Base-by-base conservation (phyloP, 495 filamentous ascomycete species). In the Aspergillus affinis region DNA sequence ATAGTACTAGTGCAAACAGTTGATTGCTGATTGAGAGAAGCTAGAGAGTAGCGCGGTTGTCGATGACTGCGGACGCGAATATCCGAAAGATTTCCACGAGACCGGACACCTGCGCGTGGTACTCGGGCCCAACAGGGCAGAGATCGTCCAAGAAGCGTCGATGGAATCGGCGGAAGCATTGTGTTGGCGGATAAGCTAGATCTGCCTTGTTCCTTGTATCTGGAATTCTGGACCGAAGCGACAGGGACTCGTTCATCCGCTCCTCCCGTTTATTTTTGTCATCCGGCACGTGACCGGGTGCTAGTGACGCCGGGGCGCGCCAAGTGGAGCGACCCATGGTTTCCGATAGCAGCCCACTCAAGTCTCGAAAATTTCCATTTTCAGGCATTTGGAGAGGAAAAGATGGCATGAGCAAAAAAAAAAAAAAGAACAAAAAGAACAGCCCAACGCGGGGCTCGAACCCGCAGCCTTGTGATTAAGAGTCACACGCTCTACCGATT, bases 401-500 rank as follows among this genome's bases (percentile, higher is more conserved):
- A 26, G 23, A 26, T 26, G 8, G 29, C 29, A 32, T 6, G 36
- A 41, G 13, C 12, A 15, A 10, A 41, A 10, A 15, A 41, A 41
- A 41, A 41, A 41, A 12, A 32, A 32, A 32, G 10, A 4, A 10
- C 30, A 29, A 53, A 57, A 12, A 36, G 23, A 44, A 21, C 63
- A 79, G 78, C 78, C 78, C 77, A 79, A 81, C 75, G 78, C 72
- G 77, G 78, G 78, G 78, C 71, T 80, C 78, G 75, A 81, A 81
- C 78, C 78, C 77, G 72, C 78, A 81, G 72, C 78, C 78, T 81
- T 81, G 76, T 78, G 78, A 79, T 81, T 83, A 84, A 81, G 77
- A 81, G 75, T 72, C 73, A 78, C 76, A 82, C 78, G 79, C 79
- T 82, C 79, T 82, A 76, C 75, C 75, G 73, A 79, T 78, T 79